These are phyloP conservation scores for Xylariaceae sp. DNA, from an alignment of 2,329 filamentous ascomycete genomes.

Conservation along the genomic window DNA sequence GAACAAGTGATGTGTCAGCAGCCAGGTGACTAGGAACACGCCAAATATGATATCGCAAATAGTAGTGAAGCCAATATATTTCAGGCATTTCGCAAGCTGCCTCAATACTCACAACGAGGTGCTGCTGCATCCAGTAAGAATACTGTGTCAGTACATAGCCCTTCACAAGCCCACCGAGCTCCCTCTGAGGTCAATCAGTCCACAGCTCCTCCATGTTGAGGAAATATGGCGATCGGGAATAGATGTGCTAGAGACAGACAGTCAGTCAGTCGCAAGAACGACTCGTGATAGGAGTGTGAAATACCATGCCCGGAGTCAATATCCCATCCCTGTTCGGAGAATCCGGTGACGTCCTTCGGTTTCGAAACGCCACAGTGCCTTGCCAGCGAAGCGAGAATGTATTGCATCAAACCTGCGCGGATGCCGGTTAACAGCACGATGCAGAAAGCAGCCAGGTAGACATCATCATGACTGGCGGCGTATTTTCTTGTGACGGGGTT, in stretches of 20 bases:
- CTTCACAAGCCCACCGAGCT: slow-evolving; percentile 75
- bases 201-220: slow-evolving; percentile 76
- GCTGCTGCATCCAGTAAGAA: slow-evolving; percentile 90
- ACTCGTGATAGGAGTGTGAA: slow-evolving; percentile 33
- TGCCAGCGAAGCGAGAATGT: slow-evolving; percentile 78
- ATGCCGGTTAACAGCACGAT: slow-evolving; percentile 83
- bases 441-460: slow-evolving; percentile 73
- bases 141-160: slow-evolving; percentile 89
- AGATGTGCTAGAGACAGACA: slow-evolving; percentile 65
- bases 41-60: slow-evolving; percentile 82
- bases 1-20: slow-evolving; percentile 76
- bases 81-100: slow-evolving; percentile 92
- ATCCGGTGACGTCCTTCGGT: slow-evolving; percentile 74
- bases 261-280: background rate
- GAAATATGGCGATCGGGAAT: slow-evolving; percentile 75
- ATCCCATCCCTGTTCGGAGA: slow-evolving; percentile 92
- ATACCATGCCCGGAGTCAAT: slow-evolving; percentile 75
- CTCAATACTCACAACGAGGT: slow-evolving; percentile 91
- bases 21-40: slow-evolving; percentile 81
- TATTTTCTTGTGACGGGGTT: slow-evolving; percentile 71
- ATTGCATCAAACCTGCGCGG: slow-evolving; percentile 82
- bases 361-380: slow-evolving; percentile 70
- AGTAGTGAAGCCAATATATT: slow-evolving; percentile 76
- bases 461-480: slow-evolving; percentile 74
- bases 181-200: slow-evolving; percentile 79